These are phyloP conservation scores for Phialophora expanda DNA, from an alignment of 2,329 filamentous ascomycete genomes.

Conservation along the genomic window DNA sequence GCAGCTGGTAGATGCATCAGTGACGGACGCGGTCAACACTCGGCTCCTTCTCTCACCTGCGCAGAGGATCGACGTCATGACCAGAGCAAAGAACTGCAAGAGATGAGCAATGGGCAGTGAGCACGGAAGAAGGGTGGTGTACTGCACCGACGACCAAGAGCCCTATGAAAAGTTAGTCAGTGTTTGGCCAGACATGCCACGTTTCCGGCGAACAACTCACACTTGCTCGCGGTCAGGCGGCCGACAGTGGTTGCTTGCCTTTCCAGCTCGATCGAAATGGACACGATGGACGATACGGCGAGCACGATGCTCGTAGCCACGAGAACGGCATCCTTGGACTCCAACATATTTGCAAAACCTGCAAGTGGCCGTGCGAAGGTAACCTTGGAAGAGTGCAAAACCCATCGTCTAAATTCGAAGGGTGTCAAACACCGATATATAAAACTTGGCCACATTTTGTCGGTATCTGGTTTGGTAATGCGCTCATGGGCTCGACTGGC, in stretches of 20 bases:
- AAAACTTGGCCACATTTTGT: constrained; percentile 6
- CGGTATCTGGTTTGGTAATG: constrained; percentile 4
- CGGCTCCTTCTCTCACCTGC: constrained; percentile 23
- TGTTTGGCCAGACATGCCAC: background rate
- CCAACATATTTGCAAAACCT: constrained; percentile 30
- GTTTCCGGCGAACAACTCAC: constrained; percentile 17
- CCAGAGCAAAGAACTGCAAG: constrained; percentile 31
- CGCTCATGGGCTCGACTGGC: constrained; percentile 8
- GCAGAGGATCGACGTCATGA: constrained; percentile 33
- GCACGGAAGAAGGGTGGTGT: background rate
- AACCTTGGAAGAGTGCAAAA: constrained; percentile 19
- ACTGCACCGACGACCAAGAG: constrained; percentile 31
- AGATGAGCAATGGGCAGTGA: constrained; percentile 9
- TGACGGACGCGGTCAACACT: background rate
- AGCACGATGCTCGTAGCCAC: constrained; percentile 34
- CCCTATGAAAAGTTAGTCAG: constrained; percentile 22
- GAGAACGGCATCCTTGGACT: constrained; percentile 28
- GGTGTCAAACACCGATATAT: constrained; percentile 22
- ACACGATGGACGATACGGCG: constrained; percentile 32
- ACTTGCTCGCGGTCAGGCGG: constrained; percentile 31
- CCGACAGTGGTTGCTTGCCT: constrained; percentile 29
- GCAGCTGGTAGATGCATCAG: constrained; percentile 27
- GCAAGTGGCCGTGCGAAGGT: constrained; percentile 23
- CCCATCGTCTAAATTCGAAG: constrained; percentile 3
- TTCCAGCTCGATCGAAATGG: constrained; percentile 30